Evolutionary conservation across 805 yeast species (phyloP), one percentile per base, ranked within the genome.

Genomic region (Myxozyma vanderwaltii): DNA sequence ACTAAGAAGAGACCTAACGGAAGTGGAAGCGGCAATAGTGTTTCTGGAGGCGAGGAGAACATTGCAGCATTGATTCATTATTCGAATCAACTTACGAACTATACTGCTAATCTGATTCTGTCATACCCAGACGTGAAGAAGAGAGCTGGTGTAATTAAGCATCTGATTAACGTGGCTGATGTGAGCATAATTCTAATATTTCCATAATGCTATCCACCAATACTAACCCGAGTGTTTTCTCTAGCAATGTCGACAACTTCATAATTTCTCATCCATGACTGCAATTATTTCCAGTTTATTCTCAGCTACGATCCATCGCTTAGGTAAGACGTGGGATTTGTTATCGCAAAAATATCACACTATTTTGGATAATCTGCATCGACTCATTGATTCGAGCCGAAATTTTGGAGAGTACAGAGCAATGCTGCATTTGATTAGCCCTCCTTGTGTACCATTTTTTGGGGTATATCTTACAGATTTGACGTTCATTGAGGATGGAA

Each of bases 201-300:
- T 49, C 26, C 10, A n/a, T n/a, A n/a, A n/a, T 35, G n/a, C 21
- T n/a, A 10, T 7, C 17, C 23, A 7, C n/a, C 3, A 31, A 19
- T 26, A 21, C 17, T 29, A 26, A 45, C 44, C 23, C 23, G 3
- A 27, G 43, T n/a, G 4, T 38, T 38, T 38, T 31, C 3, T n/a
- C 6, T 44, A 62, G 64, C 47, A 83, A 68, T 84, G 96, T 69
- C 79, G 88, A 31, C 80, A 78, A 53, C 75, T 89, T 67, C 88
- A 90, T 69, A 92, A 92, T 71, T 92, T 85, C 70, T 87, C 96
- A 4, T 84, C 96, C 3, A 88, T 92, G 95, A 91, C 97, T 0
- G 96, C 97, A 1, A 84, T 92, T 45, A 82, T 92, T 19, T 88
- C 96, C 19, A 96, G 96, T 0, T 75, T 92, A 38, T 84, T 86